Evolutionary conservation across 495 filamentous ascomycete genomes (phyloP).

Genomic region (Corynascus novoguineensis): DNA sequence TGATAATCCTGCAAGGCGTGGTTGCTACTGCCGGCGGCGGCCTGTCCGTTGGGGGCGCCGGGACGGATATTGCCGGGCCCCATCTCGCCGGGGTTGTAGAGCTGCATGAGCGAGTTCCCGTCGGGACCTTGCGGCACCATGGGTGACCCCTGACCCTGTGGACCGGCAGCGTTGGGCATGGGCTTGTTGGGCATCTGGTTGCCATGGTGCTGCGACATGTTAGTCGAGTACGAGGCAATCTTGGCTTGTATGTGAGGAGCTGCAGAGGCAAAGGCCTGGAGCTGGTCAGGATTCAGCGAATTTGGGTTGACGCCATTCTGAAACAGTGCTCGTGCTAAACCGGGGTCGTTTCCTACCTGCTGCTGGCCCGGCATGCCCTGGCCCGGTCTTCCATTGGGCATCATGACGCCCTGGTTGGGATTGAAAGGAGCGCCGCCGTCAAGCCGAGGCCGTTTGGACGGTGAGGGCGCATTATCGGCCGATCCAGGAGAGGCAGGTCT

Average conservation of each 20-base stretch:
- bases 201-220: slow-evolving; percentile 72
- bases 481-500: slow-evolving; percentile 76
- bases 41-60: slow-evolving; percentile 49
- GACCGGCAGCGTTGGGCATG: slow-evolving; percentile 48
- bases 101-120: slow-evolving; percentile 55
- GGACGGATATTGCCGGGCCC: slow-evolving; percentile 53
- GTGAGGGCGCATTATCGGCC: slow-evolving; percentile 84
- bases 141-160: slow-evolving; percentile 64
- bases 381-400: slow-evolving; percentile 68
- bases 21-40: slow-evolving; percentile 59
- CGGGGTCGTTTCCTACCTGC: slow-evolving; percentile 57
- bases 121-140: slow-evolving; percentile 73
- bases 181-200: slow-evolving; percentile 69
- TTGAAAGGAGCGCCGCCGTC: slow-evolving; percentile 64
- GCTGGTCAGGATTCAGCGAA: slow-evolving; percentile 68
- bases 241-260: slow-evolving; percentile 64
- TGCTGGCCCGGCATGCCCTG: slow-evolving; percentile 69
- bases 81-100: slow-evolving; percentile 55
- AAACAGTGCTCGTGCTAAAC: slow-evolving; percentile 53
- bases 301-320: slow-evolving; percentile 70
- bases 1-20: slow-evolving; percentile 98
- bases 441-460: slow-evolving; percentile 84
- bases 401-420: slow-evolving; percentile 61
- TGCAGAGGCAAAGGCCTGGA: slow-evolving; percentile 62
- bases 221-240: slow-evolving; percentile 80